Evolutionary conservation across 768 basidiomycete species (phyloP), one percentile per base, ranked within the genome.

Genomic region (Glaciozyma martinii): DNA sequence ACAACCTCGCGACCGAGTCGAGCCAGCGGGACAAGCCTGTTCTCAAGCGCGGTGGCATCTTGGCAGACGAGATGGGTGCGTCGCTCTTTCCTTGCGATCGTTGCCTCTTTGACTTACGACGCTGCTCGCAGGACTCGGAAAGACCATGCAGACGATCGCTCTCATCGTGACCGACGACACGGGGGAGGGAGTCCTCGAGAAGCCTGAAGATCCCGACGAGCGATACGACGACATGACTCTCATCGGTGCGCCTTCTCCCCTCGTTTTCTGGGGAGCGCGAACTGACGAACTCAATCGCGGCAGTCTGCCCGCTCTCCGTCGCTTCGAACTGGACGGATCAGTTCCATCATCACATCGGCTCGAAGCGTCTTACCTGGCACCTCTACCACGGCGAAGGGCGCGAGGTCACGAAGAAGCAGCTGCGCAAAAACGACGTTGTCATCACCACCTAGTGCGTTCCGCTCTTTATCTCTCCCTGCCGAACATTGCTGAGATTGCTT

Each of bases 141-240:
- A 94, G 80, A 95, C 93, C 0, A 78, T 95, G 49, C 90, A 89
- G 0, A 90, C 91, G 82, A 78, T 95, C 47, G 81, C 90, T 8
- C 79, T 95, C 21, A 81, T 91, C 47, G 76, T 92, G 32, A 65
- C 70, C 27, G 66, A 70, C 56, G 68, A 67, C 53, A 68, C 66
- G 0, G 71, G 71, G 55, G 66, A 72, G 32, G 71, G 69, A 29
- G 67, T 72, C 3, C 55, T 70, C 16, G 44, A 61, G 23, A 47
- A 65, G 47, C 71, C 71, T 2, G 71, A 72, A 42, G 61, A 65
- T 2, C 92, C 91, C 3, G 73, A 80, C 15, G 87, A 92, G 52
- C 68, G 80, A 5, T 84, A 80, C 71, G 85, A 82, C 52, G 84
- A 84, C 52, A 78, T 83, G 49, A 93, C 92, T 0, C 81, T 95